A percentile compares a stretch with the other conserved stretches of the same genome.
These are phyloP conservation scores for Cicer pinnatifidum DNA, from an alignment of 306 rosid genomes.

Conservation along the genomic window DNA sequence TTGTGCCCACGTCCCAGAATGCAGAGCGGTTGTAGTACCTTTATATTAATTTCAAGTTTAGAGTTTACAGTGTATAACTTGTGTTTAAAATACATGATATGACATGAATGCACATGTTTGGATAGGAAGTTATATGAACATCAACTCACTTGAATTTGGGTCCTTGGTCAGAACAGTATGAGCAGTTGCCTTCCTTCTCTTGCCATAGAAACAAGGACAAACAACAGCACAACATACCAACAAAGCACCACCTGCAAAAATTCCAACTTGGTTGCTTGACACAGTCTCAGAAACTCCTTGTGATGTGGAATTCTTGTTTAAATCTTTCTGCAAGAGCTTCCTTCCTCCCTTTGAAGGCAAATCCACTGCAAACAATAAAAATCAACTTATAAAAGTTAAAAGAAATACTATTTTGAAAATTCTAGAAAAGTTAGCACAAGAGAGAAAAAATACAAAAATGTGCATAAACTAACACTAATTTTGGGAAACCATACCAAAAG, in stretches of 20 bases:
- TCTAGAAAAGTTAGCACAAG: background rate
- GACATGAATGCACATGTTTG: conserved; percentile 22
- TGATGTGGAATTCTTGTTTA: conserved; percentile 35
- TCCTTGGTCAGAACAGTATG: conserved; percentile 63
- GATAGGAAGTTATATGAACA: conserved; percentile 11
- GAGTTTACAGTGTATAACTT: no score
- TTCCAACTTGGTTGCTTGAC: conserved; percentile 45
- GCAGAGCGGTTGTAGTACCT: no score
- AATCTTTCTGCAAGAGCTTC: conserved; percentile 61
- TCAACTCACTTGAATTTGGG: conserved; percentile 70
- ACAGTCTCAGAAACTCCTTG: conserved; percentile 36
- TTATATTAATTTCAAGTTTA: no score
- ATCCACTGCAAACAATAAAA: conserved; percentile 56
- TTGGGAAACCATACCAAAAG: conserved; percentile 55
- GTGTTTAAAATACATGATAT: background rate
- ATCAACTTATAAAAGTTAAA: conserved; percentile 30
- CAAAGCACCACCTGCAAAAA: conserved; percentile 65
- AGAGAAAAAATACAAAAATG: conserved; percentile 8
- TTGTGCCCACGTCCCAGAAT: no score
- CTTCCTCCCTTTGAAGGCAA: conserved; percentile 59
- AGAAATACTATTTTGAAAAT: background rate
- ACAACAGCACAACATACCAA: conserved; percentile 69
- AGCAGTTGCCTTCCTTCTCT: conserved; percentile 52
- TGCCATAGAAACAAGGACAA: conserved; percentile 78
- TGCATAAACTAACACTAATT: conserved; percentile 28